phyloP scores from a whole-genome alignment of 2,329 filamentous ascomycete genomes.

The Penicillium sp. region DNA sequence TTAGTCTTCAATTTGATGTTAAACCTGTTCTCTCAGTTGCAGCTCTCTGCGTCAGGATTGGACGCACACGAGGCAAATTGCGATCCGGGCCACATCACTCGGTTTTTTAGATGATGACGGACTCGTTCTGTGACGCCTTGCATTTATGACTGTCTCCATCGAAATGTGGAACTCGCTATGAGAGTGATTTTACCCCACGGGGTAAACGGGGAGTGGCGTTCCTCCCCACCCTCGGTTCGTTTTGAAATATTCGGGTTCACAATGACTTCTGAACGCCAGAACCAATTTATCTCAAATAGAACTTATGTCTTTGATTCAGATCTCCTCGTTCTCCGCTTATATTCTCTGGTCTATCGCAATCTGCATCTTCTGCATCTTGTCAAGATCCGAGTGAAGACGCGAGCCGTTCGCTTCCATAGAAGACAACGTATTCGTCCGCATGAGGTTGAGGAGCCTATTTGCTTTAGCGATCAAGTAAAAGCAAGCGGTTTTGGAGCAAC shows the following conservation, averaged over 20 bases:
- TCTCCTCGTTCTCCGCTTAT: not conserved
- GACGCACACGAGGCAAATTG: not conserved
- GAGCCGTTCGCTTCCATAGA: constrained; percentile 32
- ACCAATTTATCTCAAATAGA: not conserved
- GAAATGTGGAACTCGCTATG: not conserved
- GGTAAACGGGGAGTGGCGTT: constrained; percentile 1
- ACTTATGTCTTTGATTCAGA: too few species aligned
- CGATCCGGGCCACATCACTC: not conserved
- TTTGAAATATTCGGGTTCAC: not conserved
- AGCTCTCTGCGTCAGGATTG: not conserved
- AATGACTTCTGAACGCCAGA: not conserved
- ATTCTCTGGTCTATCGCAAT: not conserved
- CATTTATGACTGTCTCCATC: not conserved
- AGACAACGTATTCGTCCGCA: constrained; percentile 30
- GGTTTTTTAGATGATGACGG: not conserved
- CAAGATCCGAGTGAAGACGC: constrained; percentile 17
- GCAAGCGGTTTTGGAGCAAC: constrained; percentile 5
- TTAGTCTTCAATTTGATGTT: not conserved
- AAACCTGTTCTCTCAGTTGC: not conserved
- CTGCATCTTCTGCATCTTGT: not conserved
- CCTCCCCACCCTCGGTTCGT: constrained; percentile 1
- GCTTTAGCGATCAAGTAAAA: constrained; percentile 51
- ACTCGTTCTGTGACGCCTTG: not conserved
- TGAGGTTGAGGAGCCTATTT: constrained; percentile 30
- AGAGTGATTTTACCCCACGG: not conserved